Evolutionary conservation across 345 rosid species (phyloP), one percentile per base, ranked within the genome.

Genomic region (Acer yangbiense): DNA sequence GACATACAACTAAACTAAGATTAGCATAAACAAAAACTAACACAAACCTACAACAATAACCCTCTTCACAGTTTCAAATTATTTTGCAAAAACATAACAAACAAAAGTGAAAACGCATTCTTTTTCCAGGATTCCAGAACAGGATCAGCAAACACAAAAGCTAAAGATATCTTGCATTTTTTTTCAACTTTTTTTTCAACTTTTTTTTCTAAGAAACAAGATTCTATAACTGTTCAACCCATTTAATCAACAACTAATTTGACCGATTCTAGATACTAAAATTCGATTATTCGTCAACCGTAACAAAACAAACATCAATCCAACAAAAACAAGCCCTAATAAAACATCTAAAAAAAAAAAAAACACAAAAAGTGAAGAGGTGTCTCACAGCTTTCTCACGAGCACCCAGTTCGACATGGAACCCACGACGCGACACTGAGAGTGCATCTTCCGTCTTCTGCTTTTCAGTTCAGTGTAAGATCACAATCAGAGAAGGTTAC

Each of bases 361-460:
- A 0, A 13, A 13, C 50, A 50, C 41, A 10, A 65, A 77, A 43
- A 32, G 44, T 64, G 65, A 73, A 66, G 60, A 20, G 29, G 52
- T 76, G 32, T 74, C 97, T 87, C 77, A 96, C 99, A 84, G 97
- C 93, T 91, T 91, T 87, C 86, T 94, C 99, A 18, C 99, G 97
- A 79, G 91, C 83, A 21, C 98, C 99, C 0, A 83, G 90, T 61
- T 90, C 94, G 48, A 92, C 90, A 74, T 94, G 98, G 72, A 85
- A 82, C 14, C 90, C 92, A 4, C 99, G 97, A 54, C 87, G 89
- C n/a, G 87, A 35, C 35, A 83, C 77, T 54, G 87, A 79, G 29
- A 88, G 43, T 2, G 85, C 82, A 72, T 72, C 89, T 72, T 82
- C 85, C n/a, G 76, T 71, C 79, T 84, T 84, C 95, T 84, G 80